Evolutionary conservation across 2,329 filamentous ascomycete genomes (phyloP).

Genomic region (Hypoxylon sp.): DNA sequence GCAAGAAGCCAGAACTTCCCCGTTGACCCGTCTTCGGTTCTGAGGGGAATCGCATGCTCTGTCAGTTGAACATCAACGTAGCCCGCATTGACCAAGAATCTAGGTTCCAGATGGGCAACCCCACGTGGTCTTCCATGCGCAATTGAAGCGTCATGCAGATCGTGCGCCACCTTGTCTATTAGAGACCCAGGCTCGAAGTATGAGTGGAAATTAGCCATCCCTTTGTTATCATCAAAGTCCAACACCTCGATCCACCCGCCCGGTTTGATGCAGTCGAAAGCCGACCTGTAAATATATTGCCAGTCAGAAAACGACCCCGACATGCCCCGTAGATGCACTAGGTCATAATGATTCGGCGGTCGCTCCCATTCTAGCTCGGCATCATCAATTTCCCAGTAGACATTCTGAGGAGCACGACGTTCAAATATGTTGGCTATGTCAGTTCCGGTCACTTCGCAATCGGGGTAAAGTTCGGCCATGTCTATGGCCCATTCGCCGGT

Average conservation of each 20-base stretch:
- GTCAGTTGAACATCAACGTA: slow-evolving; percentile 67
- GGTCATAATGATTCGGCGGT: slow-evolving; percentile 66
- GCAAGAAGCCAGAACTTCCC: slow-evolving; percentile 70
- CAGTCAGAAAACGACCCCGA: slow-evolving; percentile 71
- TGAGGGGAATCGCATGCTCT: slow-evolving; percentile 66
- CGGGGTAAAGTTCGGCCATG: slow-evolving; percentile 68
- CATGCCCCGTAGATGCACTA: slow-evolving; percentile 71
- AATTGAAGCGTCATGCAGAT: slow-evolving; percentile 61
- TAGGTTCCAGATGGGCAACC: slow-evolving; percentile 62
- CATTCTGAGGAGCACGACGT: slow-evolving; percentile 70
- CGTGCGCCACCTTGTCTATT: slow-evolving; percentile 60
- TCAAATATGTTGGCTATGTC: slow-evolving; percentile 73
- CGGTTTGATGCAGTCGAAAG: slow-evolving; percentile 68
- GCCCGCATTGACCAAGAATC: slow-evolving; percentile 63
- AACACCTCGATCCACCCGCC: slow-evolving; percentile 71
- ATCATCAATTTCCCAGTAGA: slow-evolving; percentile 73
- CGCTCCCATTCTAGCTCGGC: slow-evolving; percentile 72
- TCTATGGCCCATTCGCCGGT: slow-evolving; percentile 68
- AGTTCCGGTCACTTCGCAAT: slow-evolving; percentile 71
- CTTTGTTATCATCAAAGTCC: slow-evolving; percentile 66
- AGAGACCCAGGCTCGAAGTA: slow-evolving; percentile 63
- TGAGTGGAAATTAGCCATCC: slow-evolving; percentile 56
- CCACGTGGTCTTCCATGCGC: slow-evolving; percentile 63
- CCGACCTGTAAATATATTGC: slow-evolving; percentile 68
- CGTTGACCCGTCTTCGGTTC: slow-evolving; percentile 61